Evolutionary conservation across 225 moss, liverwort and hornwort species (phyloP).

Genomic region (Polytrichum formosum): DNA sequence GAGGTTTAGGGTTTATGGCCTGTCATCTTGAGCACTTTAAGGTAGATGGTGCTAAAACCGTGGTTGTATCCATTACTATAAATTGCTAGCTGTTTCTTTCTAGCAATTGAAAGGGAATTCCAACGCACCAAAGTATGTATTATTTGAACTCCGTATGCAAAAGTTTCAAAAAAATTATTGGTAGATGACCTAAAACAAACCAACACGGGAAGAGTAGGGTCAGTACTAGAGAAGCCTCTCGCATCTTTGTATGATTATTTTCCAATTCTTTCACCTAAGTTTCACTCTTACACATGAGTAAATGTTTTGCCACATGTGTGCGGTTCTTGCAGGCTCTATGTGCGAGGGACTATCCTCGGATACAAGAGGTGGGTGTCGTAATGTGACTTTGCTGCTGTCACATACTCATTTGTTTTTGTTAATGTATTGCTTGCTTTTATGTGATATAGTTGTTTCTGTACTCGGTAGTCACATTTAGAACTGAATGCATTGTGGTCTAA

Average conservation of each 20-base stretch:
- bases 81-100: too few relatives aligned
- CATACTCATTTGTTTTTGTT: too few relatives aligned
- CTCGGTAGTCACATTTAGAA: neutral
- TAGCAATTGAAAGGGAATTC: too few relatives aligned
- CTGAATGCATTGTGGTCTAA: neutral
- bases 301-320: neutral
- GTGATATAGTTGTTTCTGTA: neutral
- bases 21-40: too few relatives aligned
- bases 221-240: neutral
- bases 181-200: too few relatives aligned
- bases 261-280: neutral
- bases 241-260: neutral
- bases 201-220: too few relatives aligned
- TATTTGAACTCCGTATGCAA: too few relatives aligned
- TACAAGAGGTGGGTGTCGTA: neutral
- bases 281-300: neutral
- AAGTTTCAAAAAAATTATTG: too few relatives aligned
- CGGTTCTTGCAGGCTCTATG: conserved; percentile 25
- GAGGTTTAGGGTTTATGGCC: too few relatives aligned
- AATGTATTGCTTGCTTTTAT: neutral
- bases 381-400: neutral
- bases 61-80: too few relatives aligned
- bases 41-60: too few relatives aligned
- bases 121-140: too few relatives aligned
- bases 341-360: conserved; percentile 49